Evolutionary conservation across 2,329 filamentous ascomycete species (phyloP).

Genomic region (Aureobasidium musti): DNA sequence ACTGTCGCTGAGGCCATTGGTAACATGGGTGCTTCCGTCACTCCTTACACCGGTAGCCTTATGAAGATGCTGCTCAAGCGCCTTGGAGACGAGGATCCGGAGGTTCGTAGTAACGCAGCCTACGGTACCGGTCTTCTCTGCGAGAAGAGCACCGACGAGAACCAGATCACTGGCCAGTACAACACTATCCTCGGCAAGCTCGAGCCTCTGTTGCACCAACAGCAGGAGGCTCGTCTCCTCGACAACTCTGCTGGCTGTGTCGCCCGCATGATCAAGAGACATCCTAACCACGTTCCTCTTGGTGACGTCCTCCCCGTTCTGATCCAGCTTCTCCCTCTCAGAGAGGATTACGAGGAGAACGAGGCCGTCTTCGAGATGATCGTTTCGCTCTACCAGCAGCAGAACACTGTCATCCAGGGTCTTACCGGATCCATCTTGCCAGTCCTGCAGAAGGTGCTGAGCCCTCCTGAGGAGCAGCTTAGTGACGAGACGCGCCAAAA

Average conservation of each 20-base stretch:
- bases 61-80: slow-evolving; percentile 82
- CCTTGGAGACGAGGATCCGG: slow-evolving; percentile 82
- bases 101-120: slow-evolving; percentile 93
- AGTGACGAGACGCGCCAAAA: slow-evolving; percentile 68
- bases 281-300: slow-evolving; percentile 80
- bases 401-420: slow-evolving; percentile 68
- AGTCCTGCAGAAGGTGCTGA: slow-evolving; percentile 72
- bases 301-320: slow-evolving; percentile 78
- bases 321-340: slow-evolving; percentile 76
- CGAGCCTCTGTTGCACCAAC: slow-evolving; percentile 72
- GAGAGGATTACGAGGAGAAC: slow-evolving; percentile 96
- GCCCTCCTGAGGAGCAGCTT: slow-evolving; percentile 72
- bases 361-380: slow-evolving; percentile 90
- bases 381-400: slow-evolving; percentile 74
- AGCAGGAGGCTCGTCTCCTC: slow-evolving; percentile 77
- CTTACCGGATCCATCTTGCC: slow-evolving; percentile 69
- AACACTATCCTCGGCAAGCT: slow-evolving; percentile 78
- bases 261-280: slow-evolving; percentile 85
- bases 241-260: slow-evolving; percentile 94
- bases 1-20: slow-evolving; percentile 88
- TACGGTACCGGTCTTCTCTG: slow-evolving; percentile 87
- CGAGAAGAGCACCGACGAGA: slow-evolving; percentile 72
- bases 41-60: slow-evolving; percentile 74
- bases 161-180: slow-evolving; percentile 73
- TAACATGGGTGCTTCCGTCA: slow-evolving; percentile 78